phyloP scores from a whole-genome alignment of 2,329 filamentous ascomycete species.

The Scedosporium dehoogii region DNA sequence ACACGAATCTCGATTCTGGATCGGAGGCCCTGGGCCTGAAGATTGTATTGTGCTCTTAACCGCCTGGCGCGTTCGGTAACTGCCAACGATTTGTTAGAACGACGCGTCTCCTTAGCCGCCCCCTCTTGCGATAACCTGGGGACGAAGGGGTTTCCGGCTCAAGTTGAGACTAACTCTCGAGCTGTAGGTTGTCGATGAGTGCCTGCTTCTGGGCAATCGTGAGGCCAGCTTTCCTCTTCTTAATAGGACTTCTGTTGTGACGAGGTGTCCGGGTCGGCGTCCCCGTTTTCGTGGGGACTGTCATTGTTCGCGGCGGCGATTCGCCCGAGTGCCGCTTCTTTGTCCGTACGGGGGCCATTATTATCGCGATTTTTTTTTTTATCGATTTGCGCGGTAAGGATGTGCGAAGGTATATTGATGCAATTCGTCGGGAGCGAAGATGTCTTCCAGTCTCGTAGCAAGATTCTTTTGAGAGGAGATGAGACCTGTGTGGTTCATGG shows the following conservation, averaged over 20 bases:
- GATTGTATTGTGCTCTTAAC: constrained; percentile 76
- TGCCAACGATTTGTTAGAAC: constrained; percentile 23
- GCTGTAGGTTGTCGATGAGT: constrained; percentile 77
- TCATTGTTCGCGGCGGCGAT: constrained; percentile 15
- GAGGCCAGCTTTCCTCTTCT: constrained; percentile 51
- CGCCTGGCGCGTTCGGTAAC: constrained; percentile 83
- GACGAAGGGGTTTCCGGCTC: background rate
- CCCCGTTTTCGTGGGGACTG: constrained; percentile 21
- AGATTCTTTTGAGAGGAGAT: background rate
- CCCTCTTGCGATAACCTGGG: background rate
- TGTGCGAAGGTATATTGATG: background rate
- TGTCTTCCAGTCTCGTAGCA: background rate
- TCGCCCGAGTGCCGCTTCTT: constrained; percentile 20
- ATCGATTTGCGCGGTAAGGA: background rate
- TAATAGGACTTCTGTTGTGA: constrained; percentile 47
- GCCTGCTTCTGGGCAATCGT: constrained; percentile 71
- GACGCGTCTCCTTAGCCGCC: background rate
- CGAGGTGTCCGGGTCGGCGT: constrained; percentile 25
- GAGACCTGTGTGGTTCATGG: background rate
- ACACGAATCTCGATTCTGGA: constrained; percentile 86
- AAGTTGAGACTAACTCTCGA: constrained; percentile 57
- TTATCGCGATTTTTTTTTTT: constrained; percentile 15
- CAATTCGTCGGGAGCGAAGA: background rate
- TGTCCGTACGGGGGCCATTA: constrained; percentile 37
- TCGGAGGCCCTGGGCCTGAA: constrained; percentile 76